phyloP scores from a whole-genome alignment of 169 alveolate genomes.

The Eimeria brunetti region DNA sequence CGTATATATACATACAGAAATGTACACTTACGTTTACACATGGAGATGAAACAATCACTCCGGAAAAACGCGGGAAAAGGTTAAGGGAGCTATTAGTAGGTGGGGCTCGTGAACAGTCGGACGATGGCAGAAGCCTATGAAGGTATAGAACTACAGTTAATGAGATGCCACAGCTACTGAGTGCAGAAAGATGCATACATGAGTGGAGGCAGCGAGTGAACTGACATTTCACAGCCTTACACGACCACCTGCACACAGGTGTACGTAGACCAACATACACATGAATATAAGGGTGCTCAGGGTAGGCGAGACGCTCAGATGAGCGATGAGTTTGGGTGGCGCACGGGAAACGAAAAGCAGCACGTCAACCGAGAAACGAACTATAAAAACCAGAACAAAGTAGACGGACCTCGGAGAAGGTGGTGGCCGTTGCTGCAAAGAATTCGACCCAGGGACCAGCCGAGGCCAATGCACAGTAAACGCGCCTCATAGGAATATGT shows the following conservation, averaged over 20 bases:
- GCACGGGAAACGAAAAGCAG: not conserved
- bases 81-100: too few relatives aligned
- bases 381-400: not conserved
- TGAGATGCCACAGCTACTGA: not conserved
- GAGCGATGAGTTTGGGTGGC: not conserved
- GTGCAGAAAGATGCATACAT: not conserved
- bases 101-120: not conserved
- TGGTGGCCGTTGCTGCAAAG: slow-evolving; percentile 51
- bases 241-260: not conserved
- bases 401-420: slow-evolving; percentile 38
- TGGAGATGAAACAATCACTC: not conserved
- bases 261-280: not conserved
- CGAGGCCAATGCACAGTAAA: slow-evolving; percentile 72
- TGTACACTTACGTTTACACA: not conserved
- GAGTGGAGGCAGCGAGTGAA: not conserved
- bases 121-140: not conserved
- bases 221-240: not conserved
- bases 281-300: not conserved
- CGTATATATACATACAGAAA: too few relatives aligned
- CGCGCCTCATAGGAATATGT: slow-evolving; percentile 64
- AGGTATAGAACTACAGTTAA: not conserved
- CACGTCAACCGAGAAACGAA: not conserved
- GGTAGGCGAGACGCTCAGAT: too few relatives aligned
- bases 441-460: slow-evolving; percentile 69
- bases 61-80: too few relatives aligned